Base-by-base conservation (phyloP, 345 rosid genomes). In the Gossypium bickii region DNA sequence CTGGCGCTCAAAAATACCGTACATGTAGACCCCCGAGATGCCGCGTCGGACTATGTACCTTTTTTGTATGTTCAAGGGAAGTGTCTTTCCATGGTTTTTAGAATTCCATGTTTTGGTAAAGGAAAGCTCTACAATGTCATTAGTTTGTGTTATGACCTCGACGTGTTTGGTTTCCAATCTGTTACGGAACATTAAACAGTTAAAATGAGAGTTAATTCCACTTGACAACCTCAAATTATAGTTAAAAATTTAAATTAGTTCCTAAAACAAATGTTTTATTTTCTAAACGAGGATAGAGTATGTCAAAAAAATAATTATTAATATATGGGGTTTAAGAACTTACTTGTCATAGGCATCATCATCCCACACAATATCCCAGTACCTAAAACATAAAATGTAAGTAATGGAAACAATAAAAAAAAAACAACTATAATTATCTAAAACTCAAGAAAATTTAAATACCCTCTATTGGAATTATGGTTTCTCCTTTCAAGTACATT, bases 301-400 rank as follows among this genome's bases (percentile, higher is more conserved):
- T 34, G 41, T 34, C 1, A 34, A 34, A 34, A 4, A 0, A 34
- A 5, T 5, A 0, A 0, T 29, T 0, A 34, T 4, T 0, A 34
- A 5, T 34, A 34, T 34, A 5, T 34, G 7, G 41, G 59, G 72
- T 7, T 24, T 41, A 51, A 51, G 6, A 61, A 77, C 61, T 81
- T 44, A 77, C 75, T 74, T 89, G 74, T 85, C 86, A 27, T 85
- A 88, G 86, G 89, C 82, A 22, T 15, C 12, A 3, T 74, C 78
- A 74, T 86, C 82, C 98, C 97, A 90, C 2, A 80, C 93, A 12
- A 90, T 80, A 52, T 95, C 99, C 99, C 98, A 95, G 67, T 95
- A 95, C 85, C 98, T 89, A 60, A 0, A 67, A 72, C 17, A 13
- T 17, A 3, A 34, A 34, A 34, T 34, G 41, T 5, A 34, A 34